Base-by-base conservation (phyloP, 345 rosid genomes). In the Reutealis trisperma region DNA sequence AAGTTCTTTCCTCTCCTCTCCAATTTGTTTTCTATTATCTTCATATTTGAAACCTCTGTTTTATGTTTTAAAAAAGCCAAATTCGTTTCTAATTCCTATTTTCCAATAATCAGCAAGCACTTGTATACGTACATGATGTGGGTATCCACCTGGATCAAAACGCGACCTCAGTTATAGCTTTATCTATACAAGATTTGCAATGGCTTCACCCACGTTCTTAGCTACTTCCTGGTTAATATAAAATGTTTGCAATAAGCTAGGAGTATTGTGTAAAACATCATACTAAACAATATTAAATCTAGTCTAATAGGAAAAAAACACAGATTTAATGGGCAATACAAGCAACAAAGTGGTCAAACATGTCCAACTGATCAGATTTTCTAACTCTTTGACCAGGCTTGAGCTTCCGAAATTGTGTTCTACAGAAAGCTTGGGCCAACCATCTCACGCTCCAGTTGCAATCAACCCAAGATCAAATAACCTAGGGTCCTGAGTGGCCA, bases 131-230 rank as follows among this genome's bases (percentile, higher is more conserved):
- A 98, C 99, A 84, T 95, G 98, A 86, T 95, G 92, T 30, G 89
- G 97, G 74, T 89, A 95, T 37, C 99, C 99, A 61, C 97, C 98
- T 68, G 93, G 87, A 78, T 95, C 97, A 63, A 93, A n/a, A 95
- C 18, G 97, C 96, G 32, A 95, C 98, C 80, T 90, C 90, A 22
- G 88, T 81, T 80, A 93, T 93, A 61, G 97, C 99, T 85, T 92
- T 90, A 87, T 93, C 99, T 85, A 93, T 76, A 77, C 98, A 95
- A 8, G 92, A 81, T 77, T 95, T 22, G 97, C 98, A 64, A 95
- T 88, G 41, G 73, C 72, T 86, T 89, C 94, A 42, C 99, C 99
- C n/a, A 95, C 86, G 83, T 74, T 91, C 88, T 89, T 88, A 0
- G 98, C 97, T 81, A 92, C 96, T 79, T 96, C 99, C 97, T 94